Base-by-base conservation (phyloP, 208 protist genomes). In the Crithidia fasciculata region DNA sequence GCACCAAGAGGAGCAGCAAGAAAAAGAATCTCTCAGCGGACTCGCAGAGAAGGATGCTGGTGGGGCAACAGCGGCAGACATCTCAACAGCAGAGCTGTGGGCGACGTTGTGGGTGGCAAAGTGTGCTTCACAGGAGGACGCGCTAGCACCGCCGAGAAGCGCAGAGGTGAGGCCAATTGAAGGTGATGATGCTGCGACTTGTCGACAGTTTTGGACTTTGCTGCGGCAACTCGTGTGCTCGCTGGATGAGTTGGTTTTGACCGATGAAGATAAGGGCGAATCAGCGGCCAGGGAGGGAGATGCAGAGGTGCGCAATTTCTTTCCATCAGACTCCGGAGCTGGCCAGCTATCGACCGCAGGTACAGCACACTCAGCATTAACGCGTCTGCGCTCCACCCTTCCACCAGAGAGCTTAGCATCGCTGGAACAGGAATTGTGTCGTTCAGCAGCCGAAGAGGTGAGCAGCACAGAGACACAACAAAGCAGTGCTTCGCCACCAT, bases 181-280 rank as follows among this genome's bases (percentile, higher is more conserved):
- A 28, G 0, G 28, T 28, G 28, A 28, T 28, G 28, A 28, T 28
- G 28, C 28, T 28, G 28, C 39, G 41, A 8, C 39, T 15, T 9
- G 40, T 4, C 5, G 52, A 18, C 13, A 18, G 1, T 77, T 70
- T 15, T 81, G 72, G 83, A 15, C 15, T 2, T 40, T 70, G 16
- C 67, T 88, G 15, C 66, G 60, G 39, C 15, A 37, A 9, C 43
- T 88, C 5, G 76, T 88, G 3, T 28, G 9, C 2, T 37, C 56
- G 8, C 40, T 88, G 6, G 83, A 88, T 45, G 56, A 44, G 9
- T 55, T 88, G 12, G 74, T 85, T 6, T 62, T 82, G 15, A 88
- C 83, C 0, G 83, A 88, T 19, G 72, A 69, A 37, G 83, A 88
- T 53, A 44, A 41, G 47, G 45, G 47, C 8, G 60, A 40, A 15